Percentiles rank a stretch among this genome's conserved stretches.
phyloP scores from a whole-genome alignment of 192 early-diverging fungal species.

The Ramicandelaber brevisporus region DNA sequence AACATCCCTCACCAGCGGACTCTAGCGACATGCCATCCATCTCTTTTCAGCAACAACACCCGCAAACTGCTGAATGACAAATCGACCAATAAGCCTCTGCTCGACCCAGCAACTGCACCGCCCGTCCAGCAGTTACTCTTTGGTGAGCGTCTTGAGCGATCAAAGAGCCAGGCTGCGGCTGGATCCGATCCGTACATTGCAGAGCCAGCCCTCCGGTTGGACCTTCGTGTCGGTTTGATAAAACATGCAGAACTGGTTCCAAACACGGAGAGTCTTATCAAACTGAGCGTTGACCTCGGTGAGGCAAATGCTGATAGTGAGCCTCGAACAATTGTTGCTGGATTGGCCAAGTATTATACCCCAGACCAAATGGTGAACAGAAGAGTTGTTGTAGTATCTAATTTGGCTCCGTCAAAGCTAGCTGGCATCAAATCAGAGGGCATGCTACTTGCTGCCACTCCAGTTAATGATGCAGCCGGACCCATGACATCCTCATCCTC shows the following conservation, averaged over 20 bases:
- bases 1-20: no score
- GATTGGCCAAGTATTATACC: constrained; percentile 7
- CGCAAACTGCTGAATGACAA: no score
- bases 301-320: constrained; percentile 1
- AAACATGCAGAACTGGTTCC: constrained; percentile 2
- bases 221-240: constrained; percentile 5
- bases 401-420: constrained; percentile 10
- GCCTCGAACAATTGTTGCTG: constrained; percentile 7
- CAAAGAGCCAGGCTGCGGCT: no score
- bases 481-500: no score
- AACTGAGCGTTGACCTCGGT: constrained; percentile 7
- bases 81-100: no score
- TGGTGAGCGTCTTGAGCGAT: no score
- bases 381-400: constrained; percentile 7
- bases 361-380: constrained; percentile 4
- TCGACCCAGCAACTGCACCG: no score
- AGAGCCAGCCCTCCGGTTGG: constrained; percentile 6
- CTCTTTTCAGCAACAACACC: no score
- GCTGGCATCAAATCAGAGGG: constrained; percentile 8
- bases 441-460: constrained; percentile 9
- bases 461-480: not conserved
- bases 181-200: no score
- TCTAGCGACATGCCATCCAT: no score
- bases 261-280: constrained; percentile 7
- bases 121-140: no score